Base-by-base conservation (phyloP, 2,329 filamentous ascomycete species). In the Ceratocystis papillata region DNA sequence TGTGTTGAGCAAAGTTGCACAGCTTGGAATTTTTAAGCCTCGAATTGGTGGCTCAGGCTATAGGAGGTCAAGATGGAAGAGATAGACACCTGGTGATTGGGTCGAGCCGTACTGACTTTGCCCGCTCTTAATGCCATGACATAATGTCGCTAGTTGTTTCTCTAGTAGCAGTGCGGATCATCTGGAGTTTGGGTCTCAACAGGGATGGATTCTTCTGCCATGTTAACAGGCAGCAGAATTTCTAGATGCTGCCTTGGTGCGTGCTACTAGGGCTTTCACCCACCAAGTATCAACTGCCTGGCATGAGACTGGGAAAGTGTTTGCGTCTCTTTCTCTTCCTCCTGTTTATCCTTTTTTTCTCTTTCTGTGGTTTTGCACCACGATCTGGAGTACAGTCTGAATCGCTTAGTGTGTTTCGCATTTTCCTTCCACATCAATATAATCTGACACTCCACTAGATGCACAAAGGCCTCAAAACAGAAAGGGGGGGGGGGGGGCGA, bases 341-440 rank as follows among this genome's bases (percentile, higher is more conserved):
- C 33, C 55, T 59, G 55, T 59, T 25, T 59, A 59, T 28, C 25
- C 55, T 33, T 37, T 37, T 59, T 25, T 25, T 59, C 37, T 20
- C 3, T n/a, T 33, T 17, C 5, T 41, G 37, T 41, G 37, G 37
- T 37, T 37, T 33, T n/a, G 33, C 55, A 33, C 37, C 30, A 37
- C 55, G 17, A 59, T n/a, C 8, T 20, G 17, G 55, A 37, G 25
- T n/a, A 59, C 55, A 59, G 28, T 30, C 25, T 59, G 55, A 59
- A 30, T 59, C 55, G 55, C 55, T 37, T 37, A 59, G 25, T 37
- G 28, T 37, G 55, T 33, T 59, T 59, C 25, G 28, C 12, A 59
- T 33, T 59, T 5, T 37, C 33, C 55, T 59, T 33, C 30, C 55
- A 59, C 30, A n/a, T 59, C 28, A 59, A 37, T 37, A 30, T 37